These are phyloP conservation scores for Haplosporangium sp. DNA, from an alignment of 371 early-diverging fungal genomes.

Conservation along the genomic window DNA sequence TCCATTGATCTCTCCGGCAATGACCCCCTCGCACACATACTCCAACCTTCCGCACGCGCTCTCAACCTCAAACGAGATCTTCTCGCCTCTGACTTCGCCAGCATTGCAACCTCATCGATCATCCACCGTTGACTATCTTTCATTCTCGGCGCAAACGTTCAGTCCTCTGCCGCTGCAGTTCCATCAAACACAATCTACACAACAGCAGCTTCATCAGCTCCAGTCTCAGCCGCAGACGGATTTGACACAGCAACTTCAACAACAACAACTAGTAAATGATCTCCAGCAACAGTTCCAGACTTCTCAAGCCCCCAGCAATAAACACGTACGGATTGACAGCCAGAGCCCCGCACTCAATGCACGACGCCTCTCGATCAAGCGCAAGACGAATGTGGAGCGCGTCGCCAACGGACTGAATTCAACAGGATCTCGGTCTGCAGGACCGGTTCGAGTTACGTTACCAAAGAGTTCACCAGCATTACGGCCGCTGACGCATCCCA, in stretches of 20 bases:
- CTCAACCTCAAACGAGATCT: slow-evolving; percentile 56
- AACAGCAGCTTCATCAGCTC: slow-evolving; percentile 54
- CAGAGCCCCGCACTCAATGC: slow-evolving; percentile 38
- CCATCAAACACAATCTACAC: slow-evolving; percentile 40
- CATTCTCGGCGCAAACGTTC: slow-evolving; percentile 44
- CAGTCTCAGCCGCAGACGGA: slow-evolving; percentile 49
- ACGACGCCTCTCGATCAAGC: slow-evolving; percentile 42
- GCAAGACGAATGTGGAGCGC: slow-evolving; percentile 43
- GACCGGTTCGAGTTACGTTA: slow-evolving; percentile 40
- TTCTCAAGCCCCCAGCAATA: slow-evolving; percentile 18
- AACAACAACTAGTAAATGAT: slow-evolving; percentile 20
- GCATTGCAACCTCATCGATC: slow-evolving; percentile 65
- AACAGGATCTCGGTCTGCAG: slow-evolving; percentile 26
- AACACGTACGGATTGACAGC: slow-evolving; percentile 25
- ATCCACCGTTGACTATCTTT: slow-evolving; percentile 42
- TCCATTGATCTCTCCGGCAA: slow-evolving; percentile 79
- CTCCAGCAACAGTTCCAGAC: slow-evolving; percentile 18
- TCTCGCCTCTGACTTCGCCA: slow-evolving; percentile 79
- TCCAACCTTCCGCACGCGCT: slow-evolving; percentile 55
- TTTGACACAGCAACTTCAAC: slow-evolving; percentile 22
- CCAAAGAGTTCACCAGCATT: slow-evolving; percentile 50
- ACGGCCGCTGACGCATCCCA: slow-evolving; percentile 38
- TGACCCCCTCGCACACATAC: slow-evolving; percentile 69
- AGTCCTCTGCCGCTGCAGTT: slow-evolving; percentile 42
- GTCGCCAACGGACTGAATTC: slow-evolving; percentile 27